Evolutionary conservation across 2,329 filamentous ascomycete genomes (phyloP).

Genomic region (Fonsecaea monophora): DNA sequence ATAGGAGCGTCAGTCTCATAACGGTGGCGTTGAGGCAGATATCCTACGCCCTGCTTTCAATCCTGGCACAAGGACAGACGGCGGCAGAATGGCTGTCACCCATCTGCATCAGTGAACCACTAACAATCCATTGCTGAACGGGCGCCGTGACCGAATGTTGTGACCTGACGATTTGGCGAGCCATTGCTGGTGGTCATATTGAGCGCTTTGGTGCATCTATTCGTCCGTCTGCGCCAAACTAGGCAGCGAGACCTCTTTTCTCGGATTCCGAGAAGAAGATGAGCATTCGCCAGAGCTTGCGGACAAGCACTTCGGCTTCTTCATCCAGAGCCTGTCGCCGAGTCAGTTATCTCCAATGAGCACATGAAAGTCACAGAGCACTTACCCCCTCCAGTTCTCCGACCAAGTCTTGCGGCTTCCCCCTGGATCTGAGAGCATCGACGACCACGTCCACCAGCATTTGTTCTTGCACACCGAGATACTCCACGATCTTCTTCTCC

Average conservation of each 20-base stretch:
- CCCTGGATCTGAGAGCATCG: conserved; percentile 78
- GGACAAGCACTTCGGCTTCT: conserved; percentile 89
- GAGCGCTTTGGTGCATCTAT: not conserved
- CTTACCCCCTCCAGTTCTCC: conserved; percentile 83
- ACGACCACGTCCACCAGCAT: conserved; percentile 92
- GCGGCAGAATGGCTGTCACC: too few relatives aligned
- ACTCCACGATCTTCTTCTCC: conserved; percentile 97
- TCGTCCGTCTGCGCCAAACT: not conserved
- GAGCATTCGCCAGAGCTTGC: conserved; percentile 97
- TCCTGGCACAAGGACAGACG: too few relatives aligned
- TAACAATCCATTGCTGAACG: too few relatives aligned
- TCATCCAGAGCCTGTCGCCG: conserved; percentile 78
- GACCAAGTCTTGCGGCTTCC: conserved; percentile 77
- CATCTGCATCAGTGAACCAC: too few relatives aligned
- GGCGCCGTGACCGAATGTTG: too few relatives aligned
- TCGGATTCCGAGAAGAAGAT: conserved; percentile 97
- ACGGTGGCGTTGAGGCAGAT: too few relatives aligned
- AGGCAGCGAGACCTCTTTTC: conserved; percentile 81
- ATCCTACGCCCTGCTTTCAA: too few relatives aligned
- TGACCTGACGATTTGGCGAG: too few relatives aligned
- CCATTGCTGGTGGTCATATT: too few relatives aligned
- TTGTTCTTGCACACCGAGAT: conserved; percentile 94
- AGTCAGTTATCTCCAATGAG: not conserved
- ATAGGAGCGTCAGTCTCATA: too few relatives aligned
- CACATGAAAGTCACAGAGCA: conserved; percentile 38